Conservation (phyloP, 129 eudicot genomes). For the Cynara cardunculus region DNA sequence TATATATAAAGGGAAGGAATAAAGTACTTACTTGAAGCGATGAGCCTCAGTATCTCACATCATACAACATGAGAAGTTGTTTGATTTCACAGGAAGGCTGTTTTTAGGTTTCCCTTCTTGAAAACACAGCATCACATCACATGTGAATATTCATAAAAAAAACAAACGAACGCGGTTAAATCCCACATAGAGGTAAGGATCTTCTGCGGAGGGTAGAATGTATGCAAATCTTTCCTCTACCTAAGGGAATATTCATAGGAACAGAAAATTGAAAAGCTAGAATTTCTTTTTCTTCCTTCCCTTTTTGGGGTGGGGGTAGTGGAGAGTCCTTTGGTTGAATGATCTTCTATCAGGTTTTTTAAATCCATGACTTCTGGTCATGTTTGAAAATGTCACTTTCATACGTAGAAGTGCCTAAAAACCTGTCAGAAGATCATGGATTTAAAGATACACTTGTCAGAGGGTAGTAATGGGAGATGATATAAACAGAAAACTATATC, state of each 20-base stretch:
- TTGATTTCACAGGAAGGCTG: neutral
- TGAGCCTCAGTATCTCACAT: conserved; percentile 17
- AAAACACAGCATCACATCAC: neutral
- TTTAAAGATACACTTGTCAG: neutral
- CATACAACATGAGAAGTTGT: neutral
- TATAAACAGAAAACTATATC: neutral
- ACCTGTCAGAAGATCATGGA: neutral
- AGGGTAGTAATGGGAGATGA: neutral
- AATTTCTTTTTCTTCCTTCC: neutral
- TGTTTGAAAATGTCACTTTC: neutral
- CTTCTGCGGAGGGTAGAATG: neutral
- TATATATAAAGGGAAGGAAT: conserved; percentile 18
- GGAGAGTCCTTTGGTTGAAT: neutral
- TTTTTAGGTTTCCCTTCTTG: neutral
- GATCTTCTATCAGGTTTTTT: neutral
- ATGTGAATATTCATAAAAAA: neutral
- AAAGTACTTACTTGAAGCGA: conserved; percentile 11
- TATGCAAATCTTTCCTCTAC: neutral
- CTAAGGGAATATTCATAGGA: neutral
- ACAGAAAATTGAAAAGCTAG: no score
- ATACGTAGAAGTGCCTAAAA: neutral
- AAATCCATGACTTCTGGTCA: neutral
- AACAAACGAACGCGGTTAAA: neutral
- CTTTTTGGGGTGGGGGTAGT: neutral
- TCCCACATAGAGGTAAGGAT: neutral